phyloP scores from a whole-genome alignment of 2,329 filamentous ascomycete species.

The Penicillium thymicola region DNA sequence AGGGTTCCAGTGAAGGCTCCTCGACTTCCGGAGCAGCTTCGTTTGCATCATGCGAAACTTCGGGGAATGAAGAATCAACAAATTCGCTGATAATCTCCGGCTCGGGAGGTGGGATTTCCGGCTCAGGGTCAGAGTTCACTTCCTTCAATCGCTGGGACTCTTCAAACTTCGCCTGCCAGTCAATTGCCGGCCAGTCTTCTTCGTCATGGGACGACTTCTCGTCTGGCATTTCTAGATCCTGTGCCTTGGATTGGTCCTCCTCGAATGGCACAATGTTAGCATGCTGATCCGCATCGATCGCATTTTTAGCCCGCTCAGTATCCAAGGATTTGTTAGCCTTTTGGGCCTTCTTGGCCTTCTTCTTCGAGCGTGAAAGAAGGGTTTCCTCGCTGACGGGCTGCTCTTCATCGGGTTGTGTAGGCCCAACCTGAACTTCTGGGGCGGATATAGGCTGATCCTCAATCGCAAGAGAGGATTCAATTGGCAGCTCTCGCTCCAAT shows the following conservation, averaged over 20 bases:
- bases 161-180: slow-evolving; percentile 32
- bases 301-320: neutral
- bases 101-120: slow-evolving; percentile 16
- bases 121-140: slow-evolving; percentile 21
- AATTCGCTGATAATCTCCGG: slow-evolving; percentile 27
- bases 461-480: neutral
- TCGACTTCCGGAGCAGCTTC: slow-evolving; percentile 3
- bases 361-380: slow-evolving; percentile 27
- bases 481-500: neutral
- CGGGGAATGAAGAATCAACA: slow-evolving; percentile 26
- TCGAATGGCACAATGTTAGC: slow-evolving; percentile 6
- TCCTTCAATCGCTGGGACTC: slow-evolving; percentile 23
- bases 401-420: slow-evolving; percentile 8
- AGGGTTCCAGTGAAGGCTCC: slow-evolving; percentile 4
- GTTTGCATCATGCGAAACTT: slow-evolving; percentile 19
- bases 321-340: slow-evolving; percentile 14
- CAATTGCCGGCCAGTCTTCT: slow-evolving; percentile 38
- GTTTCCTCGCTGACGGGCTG: neutral
- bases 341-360: slow-evolving; percentile 35
- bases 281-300: neutral
- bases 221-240: neutral
- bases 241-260: neutral
- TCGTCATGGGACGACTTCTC: slow-evolving; percentile 22
- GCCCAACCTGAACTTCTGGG: neutral
- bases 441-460: slow-evolving; percentile 3